These are phyloP conservation scores for Diplosphaera chodatii DNA, from an alignment of 139 green algal species.

Conservation along the genomic window DNA sequence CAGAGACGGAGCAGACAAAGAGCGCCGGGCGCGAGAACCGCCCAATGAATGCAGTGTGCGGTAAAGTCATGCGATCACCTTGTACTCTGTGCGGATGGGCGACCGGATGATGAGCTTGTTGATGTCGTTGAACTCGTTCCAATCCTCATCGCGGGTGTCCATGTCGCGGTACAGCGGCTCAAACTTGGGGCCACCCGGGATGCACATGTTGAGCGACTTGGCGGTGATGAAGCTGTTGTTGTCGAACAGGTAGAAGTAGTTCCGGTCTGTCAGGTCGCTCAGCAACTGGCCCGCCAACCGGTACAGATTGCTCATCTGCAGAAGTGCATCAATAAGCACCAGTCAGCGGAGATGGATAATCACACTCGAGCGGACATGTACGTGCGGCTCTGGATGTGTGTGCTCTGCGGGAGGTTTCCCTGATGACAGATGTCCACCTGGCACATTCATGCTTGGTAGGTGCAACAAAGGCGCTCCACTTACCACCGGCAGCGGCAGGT, in stretches of 20 bases:
- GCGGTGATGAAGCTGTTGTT: slow-evolving; percentile 76
- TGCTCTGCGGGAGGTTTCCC: too few relatives aligned
- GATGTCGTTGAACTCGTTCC: slow-evolving; percentile 99
- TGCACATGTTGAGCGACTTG: slow-evolving; percentile 95
- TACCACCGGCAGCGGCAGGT: slow-evolving; percentile 94
- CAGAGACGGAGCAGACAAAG: too few relatives aligned
- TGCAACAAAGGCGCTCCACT: neutral
- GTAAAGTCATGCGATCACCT: slow-evolving; percentile 18
- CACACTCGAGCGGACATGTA: too few relatives aligned
- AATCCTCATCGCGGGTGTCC: slow-evolving; percentile 91
- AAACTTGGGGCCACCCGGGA: slow-evolving; percentile 98
- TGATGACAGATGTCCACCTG: too few relatives aligned
- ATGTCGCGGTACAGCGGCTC: slow-evolving; percentile 98
- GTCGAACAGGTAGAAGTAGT: slow-evolving; percentile 99
- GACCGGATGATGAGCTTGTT: slow-evolving; percentile 99
- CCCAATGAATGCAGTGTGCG: too few relatives aligned
- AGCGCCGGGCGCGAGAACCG: too few relatives aligned
- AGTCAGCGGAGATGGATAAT: too few relatives aligned
- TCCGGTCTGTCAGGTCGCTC: slow-evolving; percentile 91
- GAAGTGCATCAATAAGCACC: neutral
- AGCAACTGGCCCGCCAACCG: slow-evolving; percentile 78
- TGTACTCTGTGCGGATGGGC: slow-evolving; percentile 85
- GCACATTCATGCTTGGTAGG: too few relatives aligned
- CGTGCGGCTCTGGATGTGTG: too few relatives aligned
- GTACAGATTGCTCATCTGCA: slow-evolving; percentile 4